Percentiles rank a stretch among this genome's conserved stretches.
Evolutionary conservation across 2,329 filamentous ascomycete genomes (phyloP).

Genomic region (Colletotrichum spaethianum): DNA sequence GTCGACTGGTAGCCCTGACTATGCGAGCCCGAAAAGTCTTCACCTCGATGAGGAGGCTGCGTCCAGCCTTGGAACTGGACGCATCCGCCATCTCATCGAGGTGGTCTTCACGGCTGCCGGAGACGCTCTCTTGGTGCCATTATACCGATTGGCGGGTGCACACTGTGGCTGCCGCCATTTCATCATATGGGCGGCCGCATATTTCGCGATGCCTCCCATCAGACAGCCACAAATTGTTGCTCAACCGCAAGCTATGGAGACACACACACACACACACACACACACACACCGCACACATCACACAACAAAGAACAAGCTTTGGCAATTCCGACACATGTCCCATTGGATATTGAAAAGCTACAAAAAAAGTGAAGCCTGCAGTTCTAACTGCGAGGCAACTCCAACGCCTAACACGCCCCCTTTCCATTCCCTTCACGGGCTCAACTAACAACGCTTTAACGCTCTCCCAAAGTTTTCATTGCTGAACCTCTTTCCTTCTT

Average conservation of each 20-base stretch:
- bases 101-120: too few species aligned
- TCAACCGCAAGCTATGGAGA: neutral
- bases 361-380: constrained; percentile 38
- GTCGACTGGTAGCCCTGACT: too few species aligned
- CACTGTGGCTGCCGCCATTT: neutral
- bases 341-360: constrained; percentile 39
- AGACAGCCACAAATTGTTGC: neutral
- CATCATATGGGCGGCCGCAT: neutral
- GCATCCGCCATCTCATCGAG: too few species aligned
- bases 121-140: too few species aligned
- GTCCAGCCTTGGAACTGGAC: too few species aligned
- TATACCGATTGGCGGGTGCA: too few species aligned
- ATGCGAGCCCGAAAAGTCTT: too few species aligned
- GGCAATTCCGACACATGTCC: constrained; percentile 27
- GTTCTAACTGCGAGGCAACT: constrained; percentile 29
- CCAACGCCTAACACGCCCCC: constrained; percentile 38
- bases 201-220: neutral
- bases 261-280: too few species aligned
- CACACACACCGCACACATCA: too few species aligned
- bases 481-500: constrained; percentile 28
- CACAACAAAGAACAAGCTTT: neutral
- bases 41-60: too few species aligned
- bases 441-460: constrained; percentile 37
- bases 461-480: constrained; percentile 38
- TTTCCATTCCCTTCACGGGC: constrained; percentile 11